phyloP scores from a whole-genome alignment of 2,329 filamentous ascomycete species.

The Alternaria triticimaculans region DNA sequence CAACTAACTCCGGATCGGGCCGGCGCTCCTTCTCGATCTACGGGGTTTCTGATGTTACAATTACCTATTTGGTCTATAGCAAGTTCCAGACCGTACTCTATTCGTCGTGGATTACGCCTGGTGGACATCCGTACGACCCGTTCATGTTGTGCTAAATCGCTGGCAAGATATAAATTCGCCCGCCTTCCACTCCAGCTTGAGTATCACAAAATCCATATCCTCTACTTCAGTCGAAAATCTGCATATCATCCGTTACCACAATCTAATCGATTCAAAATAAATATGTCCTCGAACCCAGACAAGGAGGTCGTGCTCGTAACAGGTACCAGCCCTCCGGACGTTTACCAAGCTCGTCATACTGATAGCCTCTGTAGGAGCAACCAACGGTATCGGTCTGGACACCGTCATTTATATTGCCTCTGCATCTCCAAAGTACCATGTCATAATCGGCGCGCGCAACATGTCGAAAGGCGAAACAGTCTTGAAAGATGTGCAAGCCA shows the following conservation, averaged over 20 bases:
- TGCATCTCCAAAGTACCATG: constrained; percentile 40
- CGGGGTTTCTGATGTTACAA: background rate
- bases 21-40: background rate
- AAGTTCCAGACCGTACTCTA: background rate
- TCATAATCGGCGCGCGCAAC: constrained; percentile 46
- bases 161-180: background rate
- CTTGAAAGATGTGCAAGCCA: constrained; percentile 35
- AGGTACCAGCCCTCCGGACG: constrained; percentile 9
- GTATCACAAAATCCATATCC: background rate
- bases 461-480: constrained; percentile 41
- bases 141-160: background rate
- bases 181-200: background rate
- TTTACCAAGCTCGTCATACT: background rate
- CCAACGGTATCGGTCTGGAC: constrained; percentile 47
- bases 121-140: background rate
- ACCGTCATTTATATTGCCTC: constrained; percentile 37
- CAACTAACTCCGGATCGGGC: background rate
- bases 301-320: constrained; percentile 42
- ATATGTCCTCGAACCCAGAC: constrained; percentile 14
- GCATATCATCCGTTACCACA: background rate
- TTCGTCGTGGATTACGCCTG: background rate
- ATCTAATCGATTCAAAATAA: background rate
- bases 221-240: background rate
- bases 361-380: constrained; percentile 34
- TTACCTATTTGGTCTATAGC: background rate